Base-by-base conservation (phyloP, 805 yeast species). In the Wickerhamomyces bisporus region DNA sequence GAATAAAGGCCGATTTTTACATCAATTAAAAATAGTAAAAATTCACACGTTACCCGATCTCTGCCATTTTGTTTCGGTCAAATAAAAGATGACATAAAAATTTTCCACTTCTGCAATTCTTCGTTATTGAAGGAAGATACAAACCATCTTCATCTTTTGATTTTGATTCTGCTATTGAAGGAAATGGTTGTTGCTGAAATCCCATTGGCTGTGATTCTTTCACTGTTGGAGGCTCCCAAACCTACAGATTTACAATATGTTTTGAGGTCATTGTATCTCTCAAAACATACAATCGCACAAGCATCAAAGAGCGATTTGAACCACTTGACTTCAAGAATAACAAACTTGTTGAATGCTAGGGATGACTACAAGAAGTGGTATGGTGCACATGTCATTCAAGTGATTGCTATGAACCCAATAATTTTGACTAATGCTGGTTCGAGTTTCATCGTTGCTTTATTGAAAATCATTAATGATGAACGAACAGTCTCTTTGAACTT, bases 241-340 rank as follows among this genome's bases (percentile, higher is more conserved):
- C 48, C 56, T 6, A 18, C 38, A 0, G 41, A 48, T 23, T 34
- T 49, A 15, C 45, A 49, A 27, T 47, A 49, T 32, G 45, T 55
- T 6, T 35, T 55, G 20, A 49, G 44, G 33, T 48, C 58, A 1
- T 37, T 55, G 11, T 45, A 48, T 27, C 36, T 36, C 1, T 44
- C 52, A 1, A 49, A 43, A 14, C 41, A 61, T 3, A 47, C 65
- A 0, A 60, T 77, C 38, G 38, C 60, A 4, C 50, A 53, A n/a
- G 70, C 75, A n/a, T 58, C 74, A 12, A 71, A 72, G 48, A 54
- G 69, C 9, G 79, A 77, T 20, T 51, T 71, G 25, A 66, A 67
- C 41, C 81, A 76, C 49, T 57, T 78, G 21, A 65, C 72, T 25
- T 61, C 75, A 10, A 45, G 47, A 21, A 30, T 41, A n/a, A 45